A percentile compares a stretch with the other conserved stretches of the same genome.
Evolutionary conservation across 768 basidiomycete species (phyloP).

Genomic region (Obba rivulosa): DNA sequence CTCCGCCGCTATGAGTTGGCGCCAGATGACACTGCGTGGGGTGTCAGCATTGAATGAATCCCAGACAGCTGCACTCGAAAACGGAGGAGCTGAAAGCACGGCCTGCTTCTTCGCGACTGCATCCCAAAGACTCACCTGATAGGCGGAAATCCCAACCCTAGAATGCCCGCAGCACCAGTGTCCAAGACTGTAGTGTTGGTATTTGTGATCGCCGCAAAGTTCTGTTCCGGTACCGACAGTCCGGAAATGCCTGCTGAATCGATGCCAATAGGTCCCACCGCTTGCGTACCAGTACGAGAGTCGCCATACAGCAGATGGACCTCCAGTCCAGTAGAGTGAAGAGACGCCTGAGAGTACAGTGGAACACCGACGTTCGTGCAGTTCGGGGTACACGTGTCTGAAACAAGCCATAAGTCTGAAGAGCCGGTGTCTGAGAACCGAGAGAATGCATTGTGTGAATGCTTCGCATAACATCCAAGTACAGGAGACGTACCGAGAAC

Average conservation of each 20-base stretch:
- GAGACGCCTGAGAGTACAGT: slow-evolving; percentile 45
- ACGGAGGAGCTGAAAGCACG: no score
- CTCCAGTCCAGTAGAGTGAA: slow-evolving; percentile 42
- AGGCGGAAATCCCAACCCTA: slow-evolving; percentile 71
- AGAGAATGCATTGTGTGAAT: neutral
- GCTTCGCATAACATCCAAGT: neutral
- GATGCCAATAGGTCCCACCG: slow-evolving; percentile 55
- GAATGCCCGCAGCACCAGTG: slow-evolving; percentile 57
- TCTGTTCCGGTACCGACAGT: slow-evolving; percentile 44
- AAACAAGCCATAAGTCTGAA: slow-evolving; percentile 71
- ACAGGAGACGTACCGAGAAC: slow-evolving; percentile 48
- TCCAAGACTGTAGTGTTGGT: slow-evolving; percentile 62
- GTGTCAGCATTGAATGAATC: neutral
- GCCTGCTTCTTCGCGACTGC: no score
- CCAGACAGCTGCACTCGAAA: no score
- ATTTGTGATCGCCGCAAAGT: slow-evolving; percentile 59
- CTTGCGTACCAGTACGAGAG: slow-evolving; percentile 64
- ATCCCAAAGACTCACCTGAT: slow-evolving; percentile 50
- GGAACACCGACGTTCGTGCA: slow-evolving; percentile 35
- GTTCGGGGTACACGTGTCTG: slow-evolving; percentile 44
- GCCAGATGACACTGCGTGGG: slow-evolving; percentile 19
- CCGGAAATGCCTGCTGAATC: slow-evolving; percentile 54
- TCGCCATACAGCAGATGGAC: slow-evolving; percentile 62
- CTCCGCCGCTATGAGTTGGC: slow-evolving; percentile 15
- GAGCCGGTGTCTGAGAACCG: slow-evolving; percentile 61